A percentile compares a stretch with the other conserved stretches of the same genome.
These are phyloP conservation scores for Pinguiococcus pyrenoidosus DNA, from an alignment of 108 stramenopile species.

Conservation along the genomic window DNA sequence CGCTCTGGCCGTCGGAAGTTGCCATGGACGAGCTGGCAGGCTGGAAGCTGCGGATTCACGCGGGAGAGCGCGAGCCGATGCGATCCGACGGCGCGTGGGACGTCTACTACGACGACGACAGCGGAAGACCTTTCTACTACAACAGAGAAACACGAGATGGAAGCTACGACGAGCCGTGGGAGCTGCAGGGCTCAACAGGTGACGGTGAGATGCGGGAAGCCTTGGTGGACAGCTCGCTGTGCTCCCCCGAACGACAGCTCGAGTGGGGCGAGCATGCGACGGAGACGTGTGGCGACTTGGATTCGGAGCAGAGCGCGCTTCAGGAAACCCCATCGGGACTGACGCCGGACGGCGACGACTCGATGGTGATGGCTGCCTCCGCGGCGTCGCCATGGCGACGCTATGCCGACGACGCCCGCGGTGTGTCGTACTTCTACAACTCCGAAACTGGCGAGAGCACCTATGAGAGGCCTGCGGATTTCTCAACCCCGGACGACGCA, in stretches of 20 bases:
- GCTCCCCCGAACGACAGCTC: too few relatives aligned
- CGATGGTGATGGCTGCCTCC: not conserved
- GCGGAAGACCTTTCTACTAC: not conserved
- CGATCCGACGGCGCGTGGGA: not conserved
- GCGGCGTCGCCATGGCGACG: not conserved
- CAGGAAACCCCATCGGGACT: too few relatives aligned
- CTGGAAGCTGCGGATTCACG: slow-evolving; percentile 17
- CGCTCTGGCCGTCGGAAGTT: slow-evolving; percentile 45
- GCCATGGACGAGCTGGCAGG: slow-evolving; percentile 39
- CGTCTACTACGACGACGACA: not conserved
- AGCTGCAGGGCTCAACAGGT: not conserved
- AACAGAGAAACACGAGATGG: too few relatives aligned
- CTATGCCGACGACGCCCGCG: not conserved
- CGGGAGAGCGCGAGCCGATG: not conserved
- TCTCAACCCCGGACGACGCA: slow-evolving; percentile 6
- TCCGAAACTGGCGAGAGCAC: not conserved
- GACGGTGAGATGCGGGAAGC: not conserved
- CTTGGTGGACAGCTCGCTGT: not conserved
- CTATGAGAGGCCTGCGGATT: slow-evolving; percentile 7
- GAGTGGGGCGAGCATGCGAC: not conserved
- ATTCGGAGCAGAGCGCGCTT: too few relatives aligned
- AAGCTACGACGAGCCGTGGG: too few relatives aligned
- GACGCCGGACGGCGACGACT: not conserved
- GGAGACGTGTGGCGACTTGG: too few relatives aligned
- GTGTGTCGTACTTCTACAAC: slow-evolving; percentile 5